Evolutionary conservation across 23 red algal genomes (phyloP).

Genomic region (Gracilaria gracilis): DNA sequence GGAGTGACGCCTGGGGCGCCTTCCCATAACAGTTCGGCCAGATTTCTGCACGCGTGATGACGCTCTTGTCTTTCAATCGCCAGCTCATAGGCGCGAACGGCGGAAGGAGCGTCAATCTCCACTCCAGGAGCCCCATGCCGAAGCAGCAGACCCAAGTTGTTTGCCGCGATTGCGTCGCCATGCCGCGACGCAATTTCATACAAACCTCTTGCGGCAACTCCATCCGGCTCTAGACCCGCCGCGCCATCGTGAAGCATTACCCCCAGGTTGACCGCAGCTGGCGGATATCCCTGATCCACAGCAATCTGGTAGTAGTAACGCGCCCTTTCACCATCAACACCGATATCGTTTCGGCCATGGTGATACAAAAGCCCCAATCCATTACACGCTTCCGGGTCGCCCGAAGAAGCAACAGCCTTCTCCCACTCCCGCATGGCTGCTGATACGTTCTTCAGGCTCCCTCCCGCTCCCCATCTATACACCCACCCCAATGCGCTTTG

Average conservation of each 20-base stretch:
- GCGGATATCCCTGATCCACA: constrained; percentile 62
- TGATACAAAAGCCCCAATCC: constrained; percentile 68
- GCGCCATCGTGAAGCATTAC: constrained; percentile 74
- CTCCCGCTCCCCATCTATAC: constrained; percentile 67
- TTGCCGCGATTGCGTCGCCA: constrained; percentile 62
- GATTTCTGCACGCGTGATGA: constrained; percentile 71
- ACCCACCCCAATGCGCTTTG: constrained; percentile 70
- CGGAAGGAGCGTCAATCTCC: constrained; percentile 31
- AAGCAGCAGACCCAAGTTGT: constrained; percentile 64
- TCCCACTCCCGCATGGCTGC: constrained; percentile 51
- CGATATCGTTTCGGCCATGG: constrained; percentile 40
- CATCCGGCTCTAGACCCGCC: constrained; percentile 34
- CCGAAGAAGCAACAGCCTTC: constrained; percentile 8
- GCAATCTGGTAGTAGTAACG: constrained; percentile 49
- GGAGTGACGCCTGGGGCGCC: constrained; percentile 26
- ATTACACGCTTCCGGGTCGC: constrained; percentile 58
- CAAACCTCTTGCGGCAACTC: constrained; percentile 18
- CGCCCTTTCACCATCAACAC: constrained; percentile 41
- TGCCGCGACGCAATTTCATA: constrained; percentile 58
- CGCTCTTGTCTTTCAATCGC: constrained; percentile 54
- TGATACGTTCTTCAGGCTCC: constrained; percentile 35
- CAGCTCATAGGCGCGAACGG: constrained; percentile 26
- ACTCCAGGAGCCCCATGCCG: constrained; percentile 49
- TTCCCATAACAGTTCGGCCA: constrained; percentile 65
- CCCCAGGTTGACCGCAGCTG: constrained; percentile 62